Evolutionary conservation across 2,329 filamentous ascomycete genomes (phyloP).

Genomic region (Emmonsiellopsis sp.): DNA sequence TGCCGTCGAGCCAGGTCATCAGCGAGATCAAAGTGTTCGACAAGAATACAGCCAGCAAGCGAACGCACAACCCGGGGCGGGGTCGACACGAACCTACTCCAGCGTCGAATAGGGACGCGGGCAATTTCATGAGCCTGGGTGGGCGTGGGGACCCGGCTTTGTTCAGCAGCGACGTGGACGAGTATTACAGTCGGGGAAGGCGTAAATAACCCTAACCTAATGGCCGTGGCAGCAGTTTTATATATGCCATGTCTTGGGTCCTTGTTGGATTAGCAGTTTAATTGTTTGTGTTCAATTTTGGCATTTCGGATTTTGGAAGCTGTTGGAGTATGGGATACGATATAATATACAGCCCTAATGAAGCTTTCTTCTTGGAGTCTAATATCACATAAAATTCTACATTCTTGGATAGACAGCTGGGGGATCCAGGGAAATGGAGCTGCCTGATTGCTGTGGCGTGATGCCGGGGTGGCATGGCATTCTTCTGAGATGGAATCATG

Average conservation of each 20-base stretch:
- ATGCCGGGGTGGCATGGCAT: no score
- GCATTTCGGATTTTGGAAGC: no score
- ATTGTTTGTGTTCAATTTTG: not conserved
- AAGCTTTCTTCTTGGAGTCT: no score
- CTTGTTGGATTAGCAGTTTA: not conserved
- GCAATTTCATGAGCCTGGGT: constrained; percentile 76
- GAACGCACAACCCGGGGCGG: constrained; percentile 32
- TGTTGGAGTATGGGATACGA: no score
- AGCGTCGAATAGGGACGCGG: constrained; percentile 55
- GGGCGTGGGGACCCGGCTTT: constrained; percentile 76
- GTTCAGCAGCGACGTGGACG: constrained; percentile 52
- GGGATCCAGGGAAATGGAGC: no score
- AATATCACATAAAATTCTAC: no score
- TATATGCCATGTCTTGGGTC: not conserved
- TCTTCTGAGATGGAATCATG: no score
- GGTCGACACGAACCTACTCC: constrained; percentile 55
- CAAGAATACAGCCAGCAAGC: constrained; percentile 54
- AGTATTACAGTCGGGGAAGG: constrained; percentile 1
- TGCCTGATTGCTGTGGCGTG: no score
- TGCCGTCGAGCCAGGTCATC: constrained; percentile 54
- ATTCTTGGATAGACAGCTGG: no score
- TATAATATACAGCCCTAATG: no score
- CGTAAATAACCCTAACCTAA: not conserved
- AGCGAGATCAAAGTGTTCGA: constrained; percentile 61
- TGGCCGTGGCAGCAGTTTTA: not conserved